Conservation (phyloP, 495 filamentous ascomycete genomes). For the Neurospora hispaniola region DNA sequence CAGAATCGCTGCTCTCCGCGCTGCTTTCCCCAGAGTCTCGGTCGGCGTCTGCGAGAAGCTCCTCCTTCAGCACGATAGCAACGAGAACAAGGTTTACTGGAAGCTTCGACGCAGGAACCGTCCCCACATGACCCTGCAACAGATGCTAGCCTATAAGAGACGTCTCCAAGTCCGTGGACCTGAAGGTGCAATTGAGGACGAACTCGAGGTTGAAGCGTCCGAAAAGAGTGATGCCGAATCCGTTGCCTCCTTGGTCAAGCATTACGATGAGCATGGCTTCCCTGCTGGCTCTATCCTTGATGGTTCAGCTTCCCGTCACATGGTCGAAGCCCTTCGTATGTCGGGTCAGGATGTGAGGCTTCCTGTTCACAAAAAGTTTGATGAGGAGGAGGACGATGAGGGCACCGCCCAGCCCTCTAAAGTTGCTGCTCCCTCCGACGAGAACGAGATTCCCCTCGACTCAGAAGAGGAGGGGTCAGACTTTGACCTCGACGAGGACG, state of each 20-base stretch:
- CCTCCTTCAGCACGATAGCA: slow-evolving; percentile 8
- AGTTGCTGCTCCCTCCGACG: not conserved
- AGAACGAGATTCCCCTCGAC: not conserved
- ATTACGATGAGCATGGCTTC: slow-evolving; percentile 39
- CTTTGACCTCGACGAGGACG: not conserved
- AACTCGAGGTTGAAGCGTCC: slow-evolving; percentile 2
- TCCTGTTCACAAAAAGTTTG: slow-evolving; percentile 25
- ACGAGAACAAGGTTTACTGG: slow-evolving; percentile 8
- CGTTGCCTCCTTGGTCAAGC: slow-evolving; percentile 21
- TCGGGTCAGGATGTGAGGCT: slow-evolving; percentile 18
- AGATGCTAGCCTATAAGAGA: slow-evolving; percentile 6
- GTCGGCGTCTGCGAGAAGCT: slow-evolving; percentile 18
- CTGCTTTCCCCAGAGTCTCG: slow-evolving; percentile 25
- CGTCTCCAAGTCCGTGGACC: not conserved
- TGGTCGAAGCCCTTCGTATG: slow-evolving; percentile 22
- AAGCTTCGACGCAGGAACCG: slow-evolving; percentile 4
- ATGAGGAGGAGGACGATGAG: slow-evolving; percentile 18
- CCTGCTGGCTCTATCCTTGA: slow-evolving; percentile 39
- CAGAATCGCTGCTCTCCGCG: slow-evolving; percentile 23
- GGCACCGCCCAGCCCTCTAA: slow-evolving; percentile 1
- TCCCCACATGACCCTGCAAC: slow-evolving; percentile 1
- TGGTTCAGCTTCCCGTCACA: slow-evolving; percentile 28
- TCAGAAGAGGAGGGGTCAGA: not conserved
- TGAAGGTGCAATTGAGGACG: not conserved
- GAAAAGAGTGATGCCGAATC: slow-evolving; percentile 21